A percentile compares a stretch with the other conserved stretches of the same genome.
phyloP scores from a whole-genome alignment of 75 land plant genomes.

The Adiantum capillusveneris region DNA sequence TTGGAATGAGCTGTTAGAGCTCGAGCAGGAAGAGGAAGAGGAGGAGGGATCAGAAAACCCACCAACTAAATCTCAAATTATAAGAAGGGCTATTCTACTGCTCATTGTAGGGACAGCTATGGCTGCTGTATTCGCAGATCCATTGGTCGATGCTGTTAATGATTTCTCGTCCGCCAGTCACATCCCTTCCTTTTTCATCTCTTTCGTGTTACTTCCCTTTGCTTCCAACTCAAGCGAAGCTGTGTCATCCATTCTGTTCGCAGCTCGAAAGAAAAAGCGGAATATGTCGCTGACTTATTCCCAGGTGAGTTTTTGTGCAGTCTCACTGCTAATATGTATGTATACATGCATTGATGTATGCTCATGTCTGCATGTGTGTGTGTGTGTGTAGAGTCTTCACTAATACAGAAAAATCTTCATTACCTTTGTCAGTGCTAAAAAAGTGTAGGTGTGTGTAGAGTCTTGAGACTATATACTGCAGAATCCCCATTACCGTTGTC shows the following conservation, averaged over 20 bases:
- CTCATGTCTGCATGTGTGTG: too few relatives aligned
- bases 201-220: constrained; percentile 80
- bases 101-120: constrained; percentile 63
- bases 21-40: constrained; percentile 23
- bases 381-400: too few relatives aligned
- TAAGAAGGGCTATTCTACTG: constrained; percentile 39
- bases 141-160: constrained; percentile 83
- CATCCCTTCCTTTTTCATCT: constrained; percentile 89
- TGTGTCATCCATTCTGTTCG: constrained; percentile 77
- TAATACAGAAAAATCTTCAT: too few relatives aligned
- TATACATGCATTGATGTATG: too few relatives aligned
- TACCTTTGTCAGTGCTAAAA: too few relatives aligned
- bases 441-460: too few relatives aligned
- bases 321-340: too few relatives aligned
- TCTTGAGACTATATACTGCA: too few relatives aligned
- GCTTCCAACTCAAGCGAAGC: constrained; percentile 92
- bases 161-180: constrained; percentile 75
- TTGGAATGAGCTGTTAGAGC: neutral
- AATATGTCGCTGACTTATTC: constrained; percentile 83
- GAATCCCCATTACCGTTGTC: too few relatives aligned
- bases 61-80: constrained; percentile 14
- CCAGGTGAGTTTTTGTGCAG: constrained; percentile 39
- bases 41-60: constrained; percentile 27
- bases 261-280: constrained; percentile 44
- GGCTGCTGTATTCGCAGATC: constrained; percentile 83